phyloP scores from a whole-genome alignment of 441 rosid genomes.

The Theobroma grandiflorum region DNA sequence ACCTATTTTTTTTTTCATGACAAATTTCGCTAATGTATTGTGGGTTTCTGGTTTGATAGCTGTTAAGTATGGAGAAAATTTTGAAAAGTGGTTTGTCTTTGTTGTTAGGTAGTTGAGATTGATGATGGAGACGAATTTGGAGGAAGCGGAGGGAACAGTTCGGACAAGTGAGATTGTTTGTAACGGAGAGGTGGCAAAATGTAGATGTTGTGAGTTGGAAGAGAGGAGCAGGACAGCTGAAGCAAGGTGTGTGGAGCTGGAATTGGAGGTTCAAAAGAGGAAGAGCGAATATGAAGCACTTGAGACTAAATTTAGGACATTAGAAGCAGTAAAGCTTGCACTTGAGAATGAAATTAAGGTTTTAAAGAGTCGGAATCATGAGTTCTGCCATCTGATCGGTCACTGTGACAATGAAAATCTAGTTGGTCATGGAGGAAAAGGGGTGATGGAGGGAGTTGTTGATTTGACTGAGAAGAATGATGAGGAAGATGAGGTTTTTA shows the following conservation, averaged over 20 bases:
- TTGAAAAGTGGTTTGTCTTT: background rate
- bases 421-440: background rate
- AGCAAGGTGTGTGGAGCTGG: slow-evolving; percentile 47
- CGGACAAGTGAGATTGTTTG: slow-evolving; percentile 4
- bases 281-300: slow-evolving; percentile 48
- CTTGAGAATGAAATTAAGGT: slow-evolving; percentile 41
- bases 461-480: slow-evolving; percentile 43
- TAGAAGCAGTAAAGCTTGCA: slow-evolving; percentile 43
- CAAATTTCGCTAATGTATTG: background rate
- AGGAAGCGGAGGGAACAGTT: slow-evolving; percentile 27
- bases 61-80: background rate
- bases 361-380: slow-evolving; percentile 32
- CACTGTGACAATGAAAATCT: background rate
- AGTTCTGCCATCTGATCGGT: slow-evolving; percentile 5
- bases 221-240: slow-evolving; percentile 46
- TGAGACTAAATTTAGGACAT: slow-evolving; percentile 40
- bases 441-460: slow-evolving; percentile 29
- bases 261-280: slow-evolving; percentile 44
- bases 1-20: background rate
- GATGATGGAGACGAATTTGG: slow-evolving; percentile 25
- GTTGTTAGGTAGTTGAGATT: background rate
- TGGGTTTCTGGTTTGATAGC: background rate
- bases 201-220: slow-evolving; percentile 39
- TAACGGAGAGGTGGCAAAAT: slow-evolving; percentile 19
- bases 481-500: slow-evolving; percentile 43